Conservation (phyloP, 306 rosid genomes). For the Corylus americana region DNA sequence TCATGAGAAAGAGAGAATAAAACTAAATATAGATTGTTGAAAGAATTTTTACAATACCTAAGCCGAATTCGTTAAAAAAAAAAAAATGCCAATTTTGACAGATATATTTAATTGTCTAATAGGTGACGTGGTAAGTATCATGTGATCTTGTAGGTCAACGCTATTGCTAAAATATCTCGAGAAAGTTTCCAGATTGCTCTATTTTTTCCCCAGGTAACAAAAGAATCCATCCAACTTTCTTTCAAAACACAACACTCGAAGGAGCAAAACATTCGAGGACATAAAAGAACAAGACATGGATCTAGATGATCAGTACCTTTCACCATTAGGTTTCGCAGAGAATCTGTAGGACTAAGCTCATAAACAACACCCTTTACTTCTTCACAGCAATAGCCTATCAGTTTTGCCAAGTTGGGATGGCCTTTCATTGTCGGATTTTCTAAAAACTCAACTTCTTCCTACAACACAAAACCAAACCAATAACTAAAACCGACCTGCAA, state of each 20-base stretch:
- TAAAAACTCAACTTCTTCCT: conserved; percentile 59
- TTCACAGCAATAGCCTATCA: conserved; percentile 64
- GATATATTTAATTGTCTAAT: too few species aligned
- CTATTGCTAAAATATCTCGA: neutral
- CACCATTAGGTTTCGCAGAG: conserved; percentile 41
- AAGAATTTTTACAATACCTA: too few species aligned
- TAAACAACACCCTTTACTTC: conserved; percentile 54
- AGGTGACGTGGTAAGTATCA: too few species aligned
- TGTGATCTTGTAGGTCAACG: too few species aligned
- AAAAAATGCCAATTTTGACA: too few species aligned
- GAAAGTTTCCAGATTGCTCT: neutral
- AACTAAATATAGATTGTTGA: too few species aligned
- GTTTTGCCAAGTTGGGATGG: conserved; percentile 42
- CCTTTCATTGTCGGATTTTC: conserved; percentile 39
- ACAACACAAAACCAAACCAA: conserved; percentile 13
- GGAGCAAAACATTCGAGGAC: neutral
- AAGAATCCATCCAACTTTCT: neutral
- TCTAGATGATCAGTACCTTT: conserved; percentile 49
- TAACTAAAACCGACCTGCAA: neutral
- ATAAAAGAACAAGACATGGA: neutral
- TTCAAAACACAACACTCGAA: neutral
- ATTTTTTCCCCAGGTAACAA: neutral
- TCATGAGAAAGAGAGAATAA: too few species aligned
- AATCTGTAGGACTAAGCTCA: conserved; percentile 55
- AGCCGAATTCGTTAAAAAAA: too few species aligned